phyloP scores from a whole-genome alignment of 2,329 filamentous ascomycete species.

The Verticillium zaregamsianum region DNA sequence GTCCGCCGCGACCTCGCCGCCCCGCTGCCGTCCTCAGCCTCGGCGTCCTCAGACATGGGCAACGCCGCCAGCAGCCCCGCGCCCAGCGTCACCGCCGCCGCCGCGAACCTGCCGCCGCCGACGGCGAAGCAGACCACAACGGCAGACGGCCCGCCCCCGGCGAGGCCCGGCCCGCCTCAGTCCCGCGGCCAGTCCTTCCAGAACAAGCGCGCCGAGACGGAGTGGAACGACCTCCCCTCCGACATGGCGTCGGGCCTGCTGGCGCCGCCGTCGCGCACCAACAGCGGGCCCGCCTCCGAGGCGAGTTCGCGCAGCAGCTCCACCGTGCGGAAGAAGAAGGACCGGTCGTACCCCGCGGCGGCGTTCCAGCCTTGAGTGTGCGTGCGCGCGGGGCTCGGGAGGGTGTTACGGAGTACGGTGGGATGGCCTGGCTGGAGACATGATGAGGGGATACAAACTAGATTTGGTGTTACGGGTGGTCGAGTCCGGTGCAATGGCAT shows the following conservation, averaged over 20 bases:
- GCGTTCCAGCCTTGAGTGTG: constrained; percentile 47
- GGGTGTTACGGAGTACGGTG: neutral
- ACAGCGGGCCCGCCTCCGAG: constrained; percentile 27
- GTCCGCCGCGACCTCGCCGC: constrained; percentile 40
- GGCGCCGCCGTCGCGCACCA: constrained; percentile 19
- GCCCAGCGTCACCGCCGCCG: constrained; percentile 21
- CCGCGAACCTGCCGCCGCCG: constrained; percentile 24
- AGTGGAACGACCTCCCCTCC: constrained; percentile 63
- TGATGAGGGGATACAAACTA: neutral
- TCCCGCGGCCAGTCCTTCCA: constrained; percentile 52
- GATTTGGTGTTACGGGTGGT: neutral
- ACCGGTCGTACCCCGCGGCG: constrained; percentile 58
- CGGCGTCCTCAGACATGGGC: constrained; percentile 10
- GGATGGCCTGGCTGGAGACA: neutral
- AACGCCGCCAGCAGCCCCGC: constrained; percentile 4
- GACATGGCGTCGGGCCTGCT: constrained; percentile 44
- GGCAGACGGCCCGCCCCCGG: constrained; percentile 13
- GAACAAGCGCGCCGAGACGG: constrained; percentile 52
- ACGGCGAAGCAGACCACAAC: neutral
- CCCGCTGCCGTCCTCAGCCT: constrained; percentile 13
- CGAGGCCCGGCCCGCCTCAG: constrained; percentile 22
- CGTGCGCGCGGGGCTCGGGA: constrained; percentile 14
- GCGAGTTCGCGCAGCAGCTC: constrained; percentile 55
- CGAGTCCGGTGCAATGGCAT: neutral
- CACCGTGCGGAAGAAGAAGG: constrained; percentile 50